phyloP scores from a whole-genome alignment of 2,329 filamentous ascomycete genomes.

The Elsinoe necatrix region DNA sequence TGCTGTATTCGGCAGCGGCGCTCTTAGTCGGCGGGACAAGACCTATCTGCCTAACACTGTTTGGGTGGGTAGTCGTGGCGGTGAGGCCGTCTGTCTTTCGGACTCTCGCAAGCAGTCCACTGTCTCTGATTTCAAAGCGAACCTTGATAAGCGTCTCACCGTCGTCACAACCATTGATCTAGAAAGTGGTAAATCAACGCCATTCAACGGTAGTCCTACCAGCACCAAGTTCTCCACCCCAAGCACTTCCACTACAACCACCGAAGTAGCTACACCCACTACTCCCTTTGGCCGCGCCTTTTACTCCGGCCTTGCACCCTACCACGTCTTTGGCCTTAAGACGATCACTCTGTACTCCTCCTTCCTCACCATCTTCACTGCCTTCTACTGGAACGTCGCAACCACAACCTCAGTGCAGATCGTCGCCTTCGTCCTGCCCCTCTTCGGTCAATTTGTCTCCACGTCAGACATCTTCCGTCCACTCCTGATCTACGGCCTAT shows the following conservation, averaged over 20 bases:
- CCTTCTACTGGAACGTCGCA: conserved; percentile 45
- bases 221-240: neutral
- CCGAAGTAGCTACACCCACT: neutral
- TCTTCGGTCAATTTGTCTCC: conserved; percentile 24
- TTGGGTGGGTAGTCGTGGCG: conserved; percentile 46
- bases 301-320: conserved; percentile 44
- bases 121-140: neutral
- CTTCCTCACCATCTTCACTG: conserved; percentile 39
- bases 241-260: neutral
- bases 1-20: conserved; percentile 47
- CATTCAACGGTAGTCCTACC: neutral
- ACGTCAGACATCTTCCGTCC: conserved; percentile 24
- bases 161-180: neutral
- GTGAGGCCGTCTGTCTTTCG: conserved; percentile 43
- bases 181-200: conserved; percentile 3
- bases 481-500: conserved; percentile 35
- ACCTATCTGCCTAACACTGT: conserved; percentile 40
- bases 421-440: conserved; percentile 29
- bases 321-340: conserved; percentile 42
- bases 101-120: conserved; percentile 16
- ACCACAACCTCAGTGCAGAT: conserved; percentile 43
- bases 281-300: conserved; percentile 50
- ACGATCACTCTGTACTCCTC: conserved; percentile 45
- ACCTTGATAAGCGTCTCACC: conserved; percentile 3
- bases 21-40: conserved; percentile 41